Conservation (phyloP, 2,329 filamentous ascomycete genomes). For the Aspergillus intermedius region DNA sequence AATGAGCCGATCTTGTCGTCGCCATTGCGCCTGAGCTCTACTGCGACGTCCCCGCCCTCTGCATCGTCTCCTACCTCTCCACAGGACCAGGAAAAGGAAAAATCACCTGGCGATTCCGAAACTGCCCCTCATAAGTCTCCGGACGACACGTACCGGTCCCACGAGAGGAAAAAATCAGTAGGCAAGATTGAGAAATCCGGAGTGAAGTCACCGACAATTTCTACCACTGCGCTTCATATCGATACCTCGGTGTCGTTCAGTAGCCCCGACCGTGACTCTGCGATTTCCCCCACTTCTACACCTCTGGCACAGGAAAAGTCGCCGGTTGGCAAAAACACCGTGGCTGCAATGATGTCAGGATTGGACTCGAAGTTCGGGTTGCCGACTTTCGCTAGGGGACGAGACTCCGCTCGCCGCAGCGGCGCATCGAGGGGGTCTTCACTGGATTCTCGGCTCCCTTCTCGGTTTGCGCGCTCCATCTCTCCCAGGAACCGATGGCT, state of each 20-base stretch:
- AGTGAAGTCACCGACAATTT: not conserved
- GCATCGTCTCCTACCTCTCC: constrained; percentile 17
- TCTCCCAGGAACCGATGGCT: constrained; percentile 40
- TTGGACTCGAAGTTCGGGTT: constrained; percentile 30
- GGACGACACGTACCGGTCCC: constrained; percentile 20
- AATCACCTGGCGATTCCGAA: constrained; percentile 27
- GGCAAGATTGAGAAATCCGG: constrained; percentile 36
- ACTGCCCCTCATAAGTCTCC: constrained; percentile 28
- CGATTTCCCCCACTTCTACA: not conserved
- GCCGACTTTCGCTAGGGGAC: constrained; percentile 29
- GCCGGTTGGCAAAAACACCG: constrained; percentile 31
- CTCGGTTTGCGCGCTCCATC: constrained; percentile 22
- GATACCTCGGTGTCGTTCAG: constrained; percentile 15
- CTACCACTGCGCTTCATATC: constrained; percentile 8
- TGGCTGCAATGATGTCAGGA: constrained; percentile 43
- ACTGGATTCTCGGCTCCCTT: constrained; percentile 31
- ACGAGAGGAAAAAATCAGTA: constrained; percentile 7
- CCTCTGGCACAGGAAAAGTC: constrained; percentile 31
- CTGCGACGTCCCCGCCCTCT: constrained; percentile 24
- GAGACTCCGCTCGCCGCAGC: constrained; percentile 33
- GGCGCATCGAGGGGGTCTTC: constrained; percentile 32
- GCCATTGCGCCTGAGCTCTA: constrained; percentile 28
- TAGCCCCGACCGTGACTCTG: constrained; percentile 5
- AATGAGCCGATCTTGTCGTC: constrained; percentile 22
- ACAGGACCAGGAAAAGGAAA: constrained; percentile 9